Conservation (phyloP, 306 rosid genomes). For the Malus orientalis region DNA sequence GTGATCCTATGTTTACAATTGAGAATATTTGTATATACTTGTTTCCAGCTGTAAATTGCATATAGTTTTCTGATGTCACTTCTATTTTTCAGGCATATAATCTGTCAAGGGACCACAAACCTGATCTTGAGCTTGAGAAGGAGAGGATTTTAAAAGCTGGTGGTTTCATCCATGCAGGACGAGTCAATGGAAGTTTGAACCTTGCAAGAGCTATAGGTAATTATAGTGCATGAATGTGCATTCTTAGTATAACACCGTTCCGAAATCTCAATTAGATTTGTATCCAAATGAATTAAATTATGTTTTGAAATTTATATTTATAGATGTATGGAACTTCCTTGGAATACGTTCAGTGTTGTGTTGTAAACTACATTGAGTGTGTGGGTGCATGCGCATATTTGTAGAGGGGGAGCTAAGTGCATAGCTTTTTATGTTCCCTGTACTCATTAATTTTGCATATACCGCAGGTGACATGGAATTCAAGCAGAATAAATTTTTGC, state of each 20-base stretch:
- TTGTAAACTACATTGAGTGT: background rate
- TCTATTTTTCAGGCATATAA: slow-evolving; percentile 73
- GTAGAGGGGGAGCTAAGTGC: background rate
- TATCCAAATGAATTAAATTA: background rate
- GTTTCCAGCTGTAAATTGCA: background rate
- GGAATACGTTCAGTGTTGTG: background rate
- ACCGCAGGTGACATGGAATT: slow-evolving; percentile 92
- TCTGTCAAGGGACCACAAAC: slow-evolving; percentile 94
- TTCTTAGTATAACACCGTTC: background rate
- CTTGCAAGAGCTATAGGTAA: slow-evolving; percentile 97
- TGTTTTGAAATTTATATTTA: background rate
- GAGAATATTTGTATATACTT: background rate
- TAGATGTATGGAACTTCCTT: background rate
- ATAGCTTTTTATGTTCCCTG: slow-evolving; percentile 14
- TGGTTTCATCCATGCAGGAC: slow-evolving; percentile 92
- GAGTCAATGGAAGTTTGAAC: slow-evolving; percentile 95
- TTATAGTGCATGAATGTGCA: slow-evolving; percentile 7
- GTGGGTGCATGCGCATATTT: background rate
- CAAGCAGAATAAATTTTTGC: slow-evolving; percentile 79
- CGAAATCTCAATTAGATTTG: background rate
- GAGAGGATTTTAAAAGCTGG: slow-evolving; percentile 91
- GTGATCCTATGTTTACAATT: background rate
- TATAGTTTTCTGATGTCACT: background rate
- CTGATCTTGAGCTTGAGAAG: slow-evolving; percentile 84
- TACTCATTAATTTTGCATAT: slow-evolving; percentile 17